These are phyloP conservation scores for Auricularia auricula-judae DNA, from an alignment of 768 basidiomycete species.

Conservation along the genomic window DNA sequence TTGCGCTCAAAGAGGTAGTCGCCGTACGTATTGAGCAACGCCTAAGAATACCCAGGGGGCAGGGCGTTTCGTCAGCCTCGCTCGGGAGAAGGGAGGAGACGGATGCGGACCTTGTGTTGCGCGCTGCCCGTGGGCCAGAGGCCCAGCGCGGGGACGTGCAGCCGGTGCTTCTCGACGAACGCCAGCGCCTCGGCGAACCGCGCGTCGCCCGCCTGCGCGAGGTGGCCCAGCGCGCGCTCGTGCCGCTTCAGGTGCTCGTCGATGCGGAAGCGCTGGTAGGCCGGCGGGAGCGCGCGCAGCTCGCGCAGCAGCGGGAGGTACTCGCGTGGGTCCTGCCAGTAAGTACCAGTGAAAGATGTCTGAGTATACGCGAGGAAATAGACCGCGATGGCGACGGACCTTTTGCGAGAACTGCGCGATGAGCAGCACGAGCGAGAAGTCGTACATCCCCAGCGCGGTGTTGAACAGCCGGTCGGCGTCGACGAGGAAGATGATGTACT, in stretches of 20 bases:
- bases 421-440: constrained; percentile 91
- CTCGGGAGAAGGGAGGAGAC: not conserved
- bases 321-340: constrained; percentile 83
- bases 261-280: constrained; percentile 82
- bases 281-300: constrained; percentile 63
- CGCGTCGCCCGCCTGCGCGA: constrained; percentile 57
- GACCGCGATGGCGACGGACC: too few relatives aligned
- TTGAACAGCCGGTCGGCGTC: constrained; percentile 88
- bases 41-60: constrained; percentile 26
- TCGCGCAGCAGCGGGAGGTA: constrained; percentile 95
- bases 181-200: constrained; percentile 69
- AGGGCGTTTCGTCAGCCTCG: not conserved
- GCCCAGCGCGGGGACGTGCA: constrained; percentile 62
- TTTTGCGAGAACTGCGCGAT: constrained; percentile 96
- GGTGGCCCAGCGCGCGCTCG: constrained; percentile 60
- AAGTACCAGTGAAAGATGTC: not conserved
- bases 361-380: not conserved
- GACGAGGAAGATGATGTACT: constrained; percentile 96
- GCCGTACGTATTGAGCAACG: constrained; percentile 64
- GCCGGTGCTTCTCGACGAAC: constrained; percentile 68
- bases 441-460: constrained; percentile 96
- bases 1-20: constrained; percentile 79
- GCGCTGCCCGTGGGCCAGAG: constrained; percentile 60
- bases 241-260: constrained; percentile 83
- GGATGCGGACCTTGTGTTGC: constrained; percentile 39